Percentiles rank a stretch among this genome's conserved stretches.
Evolutionary conservation across 73 alveolate species (phyloP).

Genomic region (Tetrahymena thermophila): DNA sequence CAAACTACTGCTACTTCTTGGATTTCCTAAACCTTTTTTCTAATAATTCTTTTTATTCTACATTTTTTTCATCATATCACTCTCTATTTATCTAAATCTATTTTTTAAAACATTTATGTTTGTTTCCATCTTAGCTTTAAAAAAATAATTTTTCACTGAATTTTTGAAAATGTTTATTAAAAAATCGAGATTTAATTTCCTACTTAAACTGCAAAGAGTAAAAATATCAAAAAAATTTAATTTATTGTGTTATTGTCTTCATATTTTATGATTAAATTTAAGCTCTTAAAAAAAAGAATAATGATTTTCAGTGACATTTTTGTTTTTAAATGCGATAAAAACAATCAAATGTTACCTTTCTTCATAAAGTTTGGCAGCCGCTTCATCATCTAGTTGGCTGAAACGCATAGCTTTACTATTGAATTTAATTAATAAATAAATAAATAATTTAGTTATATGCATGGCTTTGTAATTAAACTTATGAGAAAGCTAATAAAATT

Average conservation of each 20-base stretch:
- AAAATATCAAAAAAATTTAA: too few relatives aligned
- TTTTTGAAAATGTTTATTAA: too few relatives aligned
- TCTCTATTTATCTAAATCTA: not conserved
- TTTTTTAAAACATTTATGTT: not conserved
- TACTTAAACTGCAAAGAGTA: too few relatives aligned
- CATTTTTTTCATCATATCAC: not conserved
- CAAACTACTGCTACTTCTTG: not conserved
- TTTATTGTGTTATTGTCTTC: too few relatives aligned
- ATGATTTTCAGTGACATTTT: not conserved
- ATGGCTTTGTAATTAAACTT: not conserved
- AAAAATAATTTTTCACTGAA: too few relatives aligned
- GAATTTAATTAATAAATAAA: not conserved
- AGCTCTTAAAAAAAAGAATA: too few relatives aligned
- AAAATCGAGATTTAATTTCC: too few relatives aligned
- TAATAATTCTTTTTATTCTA: not conserved
- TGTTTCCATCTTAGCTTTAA: not conserved
- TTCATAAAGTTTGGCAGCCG: not conserved
- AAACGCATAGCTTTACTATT: not conserved
- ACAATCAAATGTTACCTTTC: not conserved
- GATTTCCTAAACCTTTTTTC: not conserved
- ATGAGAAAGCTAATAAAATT: not conserved
- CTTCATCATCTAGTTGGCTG: not conserved
- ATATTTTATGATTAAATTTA: too few relatives aligned
- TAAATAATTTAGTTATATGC: not conserved
- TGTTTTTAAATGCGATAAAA: not conserved